Percentiles rank a stretch among this genome's conserved stretches.
Evolutionary conservation across 305 asterid genomes (phyloP).

Genomic region (Solanum hybrid): DNA sequence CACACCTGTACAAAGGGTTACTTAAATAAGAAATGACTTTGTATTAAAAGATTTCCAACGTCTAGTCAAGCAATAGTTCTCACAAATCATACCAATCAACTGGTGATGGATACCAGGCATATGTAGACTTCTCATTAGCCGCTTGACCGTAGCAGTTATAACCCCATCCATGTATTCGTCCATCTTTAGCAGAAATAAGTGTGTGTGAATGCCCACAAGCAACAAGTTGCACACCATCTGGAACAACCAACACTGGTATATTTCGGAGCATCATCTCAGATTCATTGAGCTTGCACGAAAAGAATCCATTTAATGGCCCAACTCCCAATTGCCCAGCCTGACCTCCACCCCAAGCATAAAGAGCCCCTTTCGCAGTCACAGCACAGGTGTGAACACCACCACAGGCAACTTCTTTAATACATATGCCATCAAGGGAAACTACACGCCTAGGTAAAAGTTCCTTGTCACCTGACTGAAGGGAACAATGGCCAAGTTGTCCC

Average conservation of each 20-base stretch:
- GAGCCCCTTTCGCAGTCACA: conserved; percentile 68
- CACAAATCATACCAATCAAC: conserved; percentile 72
- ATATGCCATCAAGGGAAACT: conserved; percentile 60
- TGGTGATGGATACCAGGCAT: conserved; percentile 97
- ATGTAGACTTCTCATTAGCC: conserved; percentile 79
- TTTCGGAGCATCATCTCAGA: conserved; percentile 72
- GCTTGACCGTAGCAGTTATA: conserved; percentile 98
- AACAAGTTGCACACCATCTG: conserved; percentile 60
- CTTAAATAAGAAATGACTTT: conserved; percentile 5
- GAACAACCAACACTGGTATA: conserved; percentile 71
- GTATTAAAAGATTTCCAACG: background rate
- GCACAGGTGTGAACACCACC: conserved; percentile 97
- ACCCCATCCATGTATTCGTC: conserved; percentile 97
- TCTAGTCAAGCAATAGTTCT: background rate
- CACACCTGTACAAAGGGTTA: conserved; percentile 45
- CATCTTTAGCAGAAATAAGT: conserved; percentile 71
- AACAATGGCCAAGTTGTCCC: conserved; percentile 98
- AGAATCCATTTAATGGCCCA: conserved; percentile 70
- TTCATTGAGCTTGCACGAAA: conserved; percentile 44
- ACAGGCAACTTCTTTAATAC: conserved; percentile 59
- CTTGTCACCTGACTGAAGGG: conserved; percentile 77
- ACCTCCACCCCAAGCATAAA: conserved; percentile 97
- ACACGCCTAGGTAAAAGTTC: conserved; percentile 85
- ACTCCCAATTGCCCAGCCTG: conserved; percentile 93
- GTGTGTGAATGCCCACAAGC: conserved; percentile 97